These are phyloP conservation scores for Saccharomyces hybrid DNA, from an alignment of 1,139 yeast species.

Conservation along the genomic window DNA sequence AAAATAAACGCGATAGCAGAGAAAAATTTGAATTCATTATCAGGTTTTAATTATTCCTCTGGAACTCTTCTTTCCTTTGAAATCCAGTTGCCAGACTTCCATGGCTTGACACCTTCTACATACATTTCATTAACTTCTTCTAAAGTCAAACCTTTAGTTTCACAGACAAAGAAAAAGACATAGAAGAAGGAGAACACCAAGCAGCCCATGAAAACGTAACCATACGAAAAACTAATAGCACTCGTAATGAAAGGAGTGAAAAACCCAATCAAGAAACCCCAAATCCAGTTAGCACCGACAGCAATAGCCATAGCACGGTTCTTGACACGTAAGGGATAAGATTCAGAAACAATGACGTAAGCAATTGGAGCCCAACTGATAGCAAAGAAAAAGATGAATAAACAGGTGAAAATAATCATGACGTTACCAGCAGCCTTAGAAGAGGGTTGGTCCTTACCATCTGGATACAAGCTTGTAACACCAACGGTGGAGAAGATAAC, in stretches of 20 bases:
- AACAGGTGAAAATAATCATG: conserved; percentile 66
- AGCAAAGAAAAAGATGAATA: conserved; percentile 70
- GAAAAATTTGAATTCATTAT: not conserved
- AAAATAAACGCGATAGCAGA: not conserved
- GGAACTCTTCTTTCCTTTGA: conserved; percentile 7
- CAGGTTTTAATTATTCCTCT: not conserved
- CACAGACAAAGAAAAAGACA: conserved; percentile 55
- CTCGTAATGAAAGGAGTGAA: conserved; percentile 33
- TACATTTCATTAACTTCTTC: conserved; percentile 62
- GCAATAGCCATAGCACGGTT: conserved; percentile 69
- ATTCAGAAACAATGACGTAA: conserved; percentile 61
- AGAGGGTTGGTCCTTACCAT: conserved; percentile 44
- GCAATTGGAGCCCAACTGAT: conserved; percentile 78
- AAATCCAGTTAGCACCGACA: conserved; percentile 61
- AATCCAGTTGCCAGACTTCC: conserved; percentile 33
- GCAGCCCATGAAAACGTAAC: conserved; percentile 66
- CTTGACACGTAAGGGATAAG: conserved; percentile 67
- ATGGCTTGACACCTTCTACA: conserved; percentile 34
- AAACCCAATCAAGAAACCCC: conserved; percentile 66
- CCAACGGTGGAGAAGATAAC: conserved; percentile 60
- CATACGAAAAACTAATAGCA: conserved; percentile 37
- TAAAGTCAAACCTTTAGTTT: conserved; percentile 59
- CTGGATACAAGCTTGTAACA: conserved; percentile 48
- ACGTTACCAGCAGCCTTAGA: conserved; percentile 53
- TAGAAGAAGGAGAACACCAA: conserved; percentile 49